These are phyloP conservation scores for Pulicaria dysenterica DNA, from an alignment of 129 eudicot genomes.

Conservation along the genomic window DNA sequence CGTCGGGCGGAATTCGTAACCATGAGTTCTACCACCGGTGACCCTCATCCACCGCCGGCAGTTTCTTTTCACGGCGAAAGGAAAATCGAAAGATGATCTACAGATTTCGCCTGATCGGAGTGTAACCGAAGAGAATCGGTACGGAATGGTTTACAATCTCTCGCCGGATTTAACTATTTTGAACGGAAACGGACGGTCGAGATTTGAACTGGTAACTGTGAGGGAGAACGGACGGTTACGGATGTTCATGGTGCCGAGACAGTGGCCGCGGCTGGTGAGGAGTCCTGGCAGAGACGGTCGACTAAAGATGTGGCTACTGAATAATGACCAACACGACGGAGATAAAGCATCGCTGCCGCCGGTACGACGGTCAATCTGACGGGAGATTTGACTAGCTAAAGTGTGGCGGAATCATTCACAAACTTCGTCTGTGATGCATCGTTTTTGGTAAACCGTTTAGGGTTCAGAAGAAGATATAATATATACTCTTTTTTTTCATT, in stretches of 20 bases:
- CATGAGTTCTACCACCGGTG: too few relatives aligned
- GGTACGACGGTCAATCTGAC: slow-evolving; percentile 20
- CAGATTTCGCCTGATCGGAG: too few relatives aligned
- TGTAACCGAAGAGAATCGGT: neutral
- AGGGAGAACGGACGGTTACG: slow-evolving; percentile 40
- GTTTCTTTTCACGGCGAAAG: too few relatives aligned
- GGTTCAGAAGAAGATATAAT: too few relatives aligned
- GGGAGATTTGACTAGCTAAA: too few relatives aligned
- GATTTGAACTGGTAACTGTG: slow-evolving; percentile 25
- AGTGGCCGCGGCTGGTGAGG: slow-evolving; percentile 26
- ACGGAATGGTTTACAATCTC: slow-evolving; percentile 1
- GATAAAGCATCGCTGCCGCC: neutral
- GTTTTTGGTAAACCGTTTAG: too few relatives aligned
- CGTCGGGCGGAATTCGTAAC: too few relatives aligned
- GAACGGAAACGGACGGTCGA: slow-evolving; percentile 32
- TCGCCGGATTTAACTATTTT: slow-evolving; percentile 32
- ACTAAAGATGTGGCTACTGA: slow-evolving; percentile 28
- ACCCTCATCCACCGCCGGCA: too few relatives aligned
- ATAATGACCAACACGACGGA: slow-evolving; percentile 14
- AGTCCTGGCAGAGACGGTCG: too few relatives aligned
- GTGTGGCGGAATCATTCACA: too few relatives aligned
- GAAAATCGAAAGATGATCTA: neutral
- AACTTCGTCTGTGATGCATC: too few relatives aligned
- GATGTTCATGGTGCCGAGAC: slow-evolving; percentile 25
- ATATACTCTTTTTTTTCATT: too few relatives aligned